Evolutionary conservation across 129 eudicot genomes (phyloP).

Genomic region (Escallonia rubra): DNA sequence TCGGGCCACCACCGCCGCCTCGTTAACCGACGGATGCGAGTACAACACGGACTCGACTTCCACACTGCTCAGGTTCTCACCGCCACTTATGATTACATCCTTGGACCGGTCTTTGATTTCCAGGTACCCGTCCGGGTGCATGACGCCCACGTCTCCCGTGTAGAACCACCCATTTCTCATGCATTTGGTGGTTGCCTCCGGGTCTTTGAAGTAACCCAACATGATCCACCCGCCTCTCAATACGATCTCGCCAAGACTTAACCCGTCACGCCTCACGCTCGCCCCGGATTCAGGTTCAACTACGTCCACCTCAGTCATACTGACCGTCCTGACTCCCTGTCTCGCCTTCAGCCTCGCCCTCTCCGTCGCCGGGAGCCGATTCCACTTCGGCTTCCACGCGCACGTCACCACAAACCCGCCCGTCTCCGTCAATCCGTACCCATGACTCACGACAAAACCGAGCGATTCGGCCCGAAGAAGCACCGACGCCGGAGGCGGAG

Average conservation of each 20-base stretch:
- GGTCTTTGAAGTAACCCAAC: conserved; percentile 37
- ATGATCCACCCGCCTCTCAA: conserved; percentile 30
- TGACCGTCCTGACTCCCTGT: conserved; percentile 30
- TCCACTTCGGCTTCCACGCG: conserved; percentile 34
- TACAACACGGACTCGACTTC: conserved; percentile 39
- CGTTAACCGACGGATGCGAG: conserved; percentile 27
- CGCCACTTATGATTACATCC: conserved; percentile 39
- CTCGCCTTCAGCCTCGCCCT: conserved; percentile 29
- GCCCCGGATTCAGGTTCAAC: conserved; percentile 20
- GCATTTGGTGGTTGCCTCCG: conserved; percentile 23
- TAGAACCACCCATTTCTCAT: conserved; percentile 37
- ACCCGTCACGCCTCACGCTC: conserved; percentile 27
- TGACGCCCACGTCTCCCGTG: conserved; percentile 44
- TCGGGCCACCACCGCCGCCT: conserved; percentile 43
- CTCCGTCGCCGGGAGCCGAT: conserved; percentile 6
- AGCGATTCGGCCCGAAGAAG: conserved; percentile 22
- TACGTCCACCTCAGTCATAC: conserved; percentile 20
- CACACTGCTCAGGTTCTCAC: conserved; percentile 44
- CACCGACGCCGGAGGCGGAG: conserved; percentile 36
- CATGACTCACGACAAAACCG: conserved; percentile 36
- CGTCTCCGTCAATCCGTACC: conserved; percentile 38
- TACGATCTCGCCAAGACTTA: conserved; percentile 35
- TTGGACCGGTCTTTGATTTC: conserved; percentile 41
- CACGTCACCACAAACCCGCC: conserved; percentile 28
- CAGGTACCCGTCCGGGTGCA: conserved; percentile 38